Evolutionary conservation across 768 basidiomycete genomes (phyloP), one percentile per base, ranked within the genome.

Genomic region (Boletus rubroflammeus): DNA sequence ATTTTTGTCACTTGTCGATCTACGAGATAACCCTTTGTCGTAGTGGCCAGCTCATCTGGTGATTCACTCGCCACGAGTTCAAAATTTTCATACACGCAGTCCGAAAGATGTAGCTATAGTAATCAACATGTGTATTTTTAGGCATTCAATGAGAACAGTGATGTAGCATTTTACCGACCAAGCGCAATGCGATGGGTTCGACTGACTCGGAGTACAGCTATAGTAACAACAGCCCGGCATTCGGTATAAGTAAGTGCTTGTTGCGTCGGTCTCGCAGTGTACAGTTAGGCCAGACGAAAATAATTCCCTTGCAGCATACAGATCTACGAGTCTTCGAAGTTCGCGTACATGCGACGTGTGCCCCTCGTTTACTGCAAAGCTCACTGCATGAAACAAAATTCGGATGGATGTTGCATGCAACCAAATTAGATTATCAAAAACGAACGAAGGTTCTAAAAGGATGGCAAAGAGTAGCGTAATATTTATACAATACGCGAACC

Each of bases 11-110:
- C 14, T n/a, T 0, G 5, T 5, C 3, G 2, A 35, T 6, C 0
- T n/a, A 13, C 3, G 31, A 0, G 2, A 39, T 51, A 8, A 48
- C 19, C 2, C 1, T 0, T 2, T 9, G 6, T 3, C 2, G 32
- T 31, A 69, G 67, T 8, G 68, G 68, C 9, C 69, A 71, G 34
- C 67, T 69, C 35, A 29, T 71, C 25, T 69, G 65, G 65, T 69
- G 58, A 65, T 63, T 52, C 11, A 38, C 6, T 41, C 42, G 47
- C 14, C 28, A 5, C 1, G 5, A 1, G 34, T 5, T 9, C 17
- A 5, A 3, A 7, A 17, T 9, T 2, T 8, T 8, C 11, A 21
- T 8, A 6, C n/a, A 19, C 11, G 19, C 6, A 7, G 4, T 25
- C 0, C 7, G 25, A 35, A 10, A 9, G 23, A 26, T 53, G 38